Evolutionary conservation across 2,329 filamentous ascomycete species (phyloP), one percentile per base, ranked within the genome.

Genomic region (Magnaporthiopsis incrustans): DNA sequence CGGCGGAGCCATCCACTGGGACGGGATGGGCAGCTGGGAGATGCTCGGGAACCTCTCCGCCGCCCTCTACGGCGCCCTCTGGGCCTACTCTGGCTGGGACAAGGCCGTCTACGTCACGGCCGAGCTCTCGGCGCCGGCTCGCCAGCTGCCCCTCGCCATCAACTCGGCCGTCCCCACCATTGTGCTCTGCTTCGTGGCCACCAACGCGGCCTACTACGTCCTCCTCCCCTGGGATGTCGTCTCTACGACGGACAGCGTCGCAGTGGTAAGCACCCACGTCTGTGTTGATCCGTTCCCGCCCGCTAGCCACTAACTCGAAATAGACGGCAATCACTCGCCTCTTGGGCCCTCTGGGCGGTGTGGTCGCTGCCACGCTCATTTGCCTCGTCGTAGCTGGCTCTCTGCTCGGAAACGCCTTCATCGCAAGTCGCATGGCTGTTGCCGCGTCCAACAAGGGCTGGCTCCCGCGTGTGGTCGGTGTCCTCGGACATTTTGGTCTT

Each of bases 11-110:
- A 82, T 78, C 0, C 76, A 82, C 56, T 85, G 83, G 83, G 70
- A 70, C 0, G 66, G 70, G 1, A 68, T 88, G 57, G 74, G 78
- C 6, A 71, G 76, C 33, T 88, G 85, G 86, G 83, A 85, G 64
- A 77, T 83, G 14, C 78, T 87, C 32, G 85, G 85, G 0, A 82
- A 87, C 67, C 82, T 82, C 64, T 85, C 83, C 3, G 80, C 84
- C 1, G 86, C 85, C 0, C 75, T 88, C 0, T 88, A 88, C 67
- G 85, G 81, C 0, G 84, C 83, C 0, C 70, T 88, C 0, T 89
- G 85, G 85, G 85, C 83, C 0, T 89, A 87, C 65, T 85, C 83
- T 0, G 86, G 86, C 0, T 89, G 86, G 86, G 86, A 88, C 64
- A 88, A 87, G 75, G 82, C 82, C 4, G 80, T 84, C 62, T 85